Conservation (phyloP, 805 yeast genomes). For the Yamadazyma olivae region DNA sequence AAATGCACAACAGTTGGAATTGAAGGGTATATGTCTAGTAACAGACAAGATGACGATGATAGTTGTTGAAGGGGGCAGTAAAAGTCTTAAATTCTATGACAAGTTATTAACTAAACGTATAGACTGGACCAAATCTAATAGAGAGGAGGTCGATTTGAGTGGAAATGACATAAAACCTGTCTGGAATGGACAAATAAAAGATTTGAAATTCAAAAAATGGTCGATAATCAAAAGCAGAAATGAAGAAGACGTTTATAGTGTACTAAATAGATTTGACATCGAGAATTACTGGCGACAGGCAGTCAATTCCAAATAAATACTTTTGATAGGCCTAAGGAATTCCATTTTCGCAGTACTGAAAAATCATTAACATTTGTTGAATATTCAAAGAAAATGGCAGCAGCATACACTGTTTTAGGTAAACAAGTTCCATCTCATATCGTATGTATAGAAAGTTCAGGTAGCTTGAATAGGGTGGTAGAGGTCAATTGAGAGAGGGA, state of each 20-base stretch:
- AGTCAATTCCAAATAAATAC: neutral
- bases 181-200: conserved; percentile 70
- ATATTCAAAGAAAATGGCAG: conserved; percentile 33
- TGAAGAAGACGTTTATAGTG: conserved; percentile 48
- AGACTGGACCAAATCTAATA: conserved; percentile 55
- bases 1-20: conserved; percentile 70
- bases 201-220: conserved; percentile 64
- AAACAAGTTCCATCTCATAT: conserved; percentile 44
- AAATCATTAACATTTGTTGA: too few relatives aligned
- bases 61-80: conserved; percentile 72
- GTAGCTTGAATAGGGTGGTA: too few relatives aligned
- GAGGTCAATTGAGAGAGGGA: neutral
- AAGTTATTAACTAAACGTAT: conserved; percentile 61
- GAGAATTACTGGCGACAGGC: conserved; percentile 60
- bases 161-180: conserved; percentile 46
- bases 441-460: too few relatives aligned
- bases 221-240: conserved; percentile 52
- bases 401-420: conserved; percentile 42
- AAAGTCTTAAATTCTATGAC: conserved; percentile 58
- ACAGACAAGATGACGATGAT: conserved; percentile 52
- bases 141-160: conserved; percentile 28
- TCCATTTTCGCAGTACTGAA: neutral
- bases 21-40: conserved; percentile 61
- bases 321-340: neutral
- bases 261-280: conserved; percentile 49